Percentiles rank a stretch among this genome's conserved stretches.
These are phyloP conservation scores for Russula dissimulans DNA, from an alignment of 768 basidiomycete species.

Conservation along the genomic window DNA sequence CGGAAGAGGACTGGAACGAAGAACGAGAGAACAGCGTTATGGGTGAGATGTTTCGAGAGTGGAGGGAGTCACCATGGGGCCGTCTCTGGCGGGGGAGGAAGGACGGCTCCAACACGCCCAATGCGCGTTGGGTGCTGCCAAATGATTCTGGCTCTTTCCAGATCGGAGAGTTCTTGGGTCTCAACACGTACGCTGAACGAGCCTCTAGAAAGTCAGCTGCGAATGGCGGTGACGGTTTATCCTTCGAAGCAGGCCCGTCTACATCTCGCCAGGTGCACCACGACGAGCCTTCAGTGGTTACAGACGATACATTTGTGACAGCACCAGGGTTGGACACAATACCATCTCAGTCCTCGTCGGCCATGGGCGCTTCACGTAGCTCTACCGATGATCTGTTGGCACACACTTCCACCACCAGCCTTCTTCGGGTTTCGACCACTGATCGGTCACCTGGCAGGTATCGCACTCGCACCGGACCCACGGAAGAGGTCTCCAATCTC, in stretches of 20 bases:
- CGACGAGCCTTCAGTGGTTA: not conserved
- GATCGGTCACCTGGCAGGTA: not conserved
- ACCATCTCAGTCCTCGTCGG: slow-evolving; percentile 20
- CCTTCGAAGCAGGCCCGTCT: not conserved
- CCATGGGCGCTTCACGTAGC: not conserved
- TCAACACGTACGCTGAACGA: slow-evolving; percentile 43
- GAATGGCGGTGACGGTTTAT: not conserved
- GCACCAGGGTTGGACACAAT: slow-evolving; percentile 20
- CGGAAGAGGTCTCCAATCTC: too few species aligned
- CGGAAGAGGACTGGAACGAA: not conserved
- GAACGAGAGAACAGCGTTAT: not conserved
- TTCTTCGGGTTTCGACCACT: not conserved
- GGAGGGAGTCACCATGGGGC: too few species aligned
- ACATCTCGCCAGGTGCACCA: not conserved
- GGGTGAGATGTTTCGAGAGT: too few species aligned
- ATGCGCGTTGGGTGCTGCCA: slow-evolving; percentile 21
- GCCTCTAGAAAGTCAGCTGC: slow-evolving; percentile 6
- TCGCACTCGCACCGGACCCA: not conserved
- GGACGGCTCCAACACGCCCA: slow-evolving; percentile 10
- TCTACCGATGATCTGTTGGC: not conserved
- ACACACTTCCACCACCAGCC: slow-evolving; percentile 6
- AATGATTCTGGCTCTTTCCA: slow-evolving; percentile 77
- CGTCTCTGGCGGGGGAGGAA: too few species aligned
- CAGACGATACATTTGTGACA: slow-evolving; percentile 23
- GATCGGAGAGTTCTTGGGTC: slow-evolving; percentile 65